These are phyloP conservation scores for Russula earlei DNA, from an alignment of 768 basidiomycete genomes.

Conservation along the genomic window DNA sequence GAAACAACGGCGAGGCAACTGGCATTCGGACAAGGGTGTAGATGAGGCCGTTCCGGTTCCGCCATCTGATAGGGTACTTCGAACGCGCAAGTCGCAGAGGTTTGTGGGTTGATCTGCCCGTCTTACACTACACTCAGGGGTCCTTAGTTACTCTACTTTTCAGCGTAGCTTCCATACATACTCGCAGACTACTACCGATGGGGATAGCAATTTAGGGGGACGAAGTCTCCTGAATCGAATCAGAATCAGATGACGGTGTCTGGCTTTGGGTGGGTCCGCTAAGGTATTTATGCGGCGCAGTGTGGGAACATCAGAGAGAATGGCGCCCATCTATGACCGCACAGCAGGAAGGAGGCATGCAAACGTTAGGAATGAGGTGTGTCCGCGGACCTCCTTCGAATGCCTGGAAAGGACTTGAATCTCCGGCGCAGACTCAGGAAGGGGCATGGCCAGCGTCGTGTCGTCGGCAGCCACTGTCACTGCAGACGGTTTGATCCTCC, in stretches of 20 bases:
- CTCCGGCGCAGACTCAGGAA: slow-evolving; percentile 3
- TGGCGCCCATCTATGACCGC: slow-evolving; percentile 16
- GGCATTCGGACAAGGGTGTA: slow-evolving; percentile 23
- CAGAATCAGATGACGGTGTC: no score
- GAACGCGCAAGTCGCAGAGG: slow-evolving; percentile 13
- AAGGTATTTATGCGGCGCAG: no score
- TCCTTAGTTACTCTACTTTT: not conserved
- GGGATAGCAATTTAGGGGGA: not conserved
- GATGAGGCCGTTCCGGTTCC: not conserved
- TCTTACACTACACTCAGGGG: not conserved
- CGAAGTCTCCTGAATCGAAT: no score
- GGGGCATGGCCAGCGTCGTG: slow-evolving; percentile 6
- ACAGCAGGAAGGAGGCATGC: slow-evolving; percentile 68
- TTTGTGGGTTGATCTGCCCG: not conserved
- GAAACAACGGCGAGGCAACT: no score
- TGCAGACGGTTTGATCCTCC: not conserved
- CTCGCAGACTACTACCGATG: not conserved
- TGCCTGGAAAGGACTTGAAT: slow-evolving; percentile 59
- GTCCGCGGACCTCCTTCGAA: slow-evolving; percentile 79
- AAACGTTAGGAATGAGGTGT: slow-evolving; percentile 95
- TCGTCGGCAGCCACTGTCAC: not conserved
- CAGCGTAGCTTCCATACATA: not conserved
- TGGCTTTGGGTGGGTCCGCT: no score
- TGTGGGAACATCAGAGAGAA: not conserved
- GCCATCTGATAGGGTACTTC: slow-evolving; percentile 16